Evolutionary conservation across 1,284 basidiomycete species (phyloP), one percentile per base, ranked within the genome.

Genomic region (Coniophora puteana): DNA sequence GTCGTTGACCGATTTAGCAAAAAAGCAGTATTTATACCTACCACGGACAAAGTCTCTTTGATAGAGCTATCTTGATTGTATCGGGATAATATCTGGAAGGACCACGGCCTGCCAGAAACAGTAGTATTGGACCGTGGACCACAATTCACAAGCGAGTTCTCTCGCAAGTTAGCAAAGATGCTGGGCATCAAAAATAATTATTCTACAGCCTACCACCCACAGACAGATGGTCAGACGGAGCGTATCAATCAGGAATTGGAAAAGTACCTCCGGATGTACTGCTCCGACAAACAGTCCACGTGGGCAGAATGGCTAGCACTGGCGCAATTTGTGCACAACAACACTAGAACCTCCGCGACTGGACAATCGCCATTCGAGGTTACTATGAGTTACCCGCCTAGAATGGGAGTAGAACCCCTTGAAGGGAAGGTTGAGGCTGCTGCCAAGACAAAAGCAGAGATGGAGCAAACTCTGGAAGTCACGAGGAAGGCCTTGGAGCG

Each of bases 221-320:
- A 44, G 20, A 27, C 14, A 8, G 27, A 44, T 14, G 12, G 73
- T 0, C 66, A 72, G 36, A 68, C 68, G 0, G 66, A 77, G 50
- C 38, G 54, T 0, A 46, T 62, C 11, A 74, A 75, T 46, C 68
- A 71, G 43, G 51, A 51, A 1, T 28, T 74, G 0, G 63, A 72
- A 47, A 57, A 62, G 12, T 67, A 63, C 45, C 49, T 69, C 7
- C 49, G 54, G 3, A 43, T 58, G 6, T 68, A 61, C 44, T 40
- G 41, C 36, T 54, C 58, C 38, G 62, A 69, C 46, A 34, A 63
- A 24, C 67, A 71, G 41, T 49, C 60, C 47, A 49, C 70, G 43
- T 73, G 68, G 71, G 37, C 44, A 0, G 32, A 48, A 0, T 48
- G 57, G 1, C 56, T 73, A 0, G 59, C 62, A 0, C 22, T 67